Evolutionary conservation across 176 grass and related monocot species (phyloP).

Genomic region (Elymus sibiricus): DNA sequence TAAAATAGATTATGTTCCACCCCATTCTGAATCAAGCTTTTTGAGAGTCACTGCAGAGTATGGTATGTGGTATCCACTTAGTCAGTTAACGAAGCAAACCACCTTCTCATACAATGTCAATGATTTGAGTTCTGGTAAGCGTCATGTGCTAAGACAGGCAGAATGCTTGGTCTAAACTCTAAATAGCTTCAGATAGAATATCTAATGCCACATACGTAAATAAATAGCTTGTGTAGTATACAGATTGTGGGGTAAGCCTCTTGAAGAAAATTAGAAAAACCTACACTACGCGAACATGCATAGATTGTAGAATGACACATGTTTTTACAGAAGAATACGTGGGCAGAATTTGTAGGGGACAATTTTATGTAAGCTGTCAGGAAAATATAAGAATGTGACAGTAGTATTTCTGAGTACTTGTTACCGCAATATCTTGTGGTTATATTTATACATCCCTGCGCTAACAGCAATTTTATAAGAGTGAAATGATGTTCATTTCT

Average conservation of each 20-base stretch:
- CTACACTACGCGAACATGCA: not conserved
- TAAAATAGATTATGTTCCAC: not conserved
- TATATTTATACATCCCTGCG: not conserved
- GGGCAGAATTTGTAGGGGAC: not conserved
- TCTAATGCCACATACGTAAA: not conserved
- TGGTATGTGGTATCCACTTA: not conserved
- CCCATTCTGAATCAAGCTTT: not conserved
- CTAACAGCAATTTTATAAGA: not conserved
- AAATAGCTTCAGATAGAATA: not conserved
- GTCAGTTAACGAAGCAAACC: not conserved
- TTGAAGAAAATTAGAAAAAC: not conserved
- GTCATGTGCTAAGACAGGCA: not conserved
- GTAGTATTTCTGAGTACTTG: conserved; percentile 11
- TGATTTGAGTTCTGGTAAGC: conserved; percentile 10
- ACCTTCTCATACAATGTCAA: not conserved
- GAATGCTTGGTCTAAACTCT: conserved; percentile 10
- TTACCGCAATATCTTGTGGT: conserved; percentile 22
- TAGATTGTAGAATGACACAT: not conserved
- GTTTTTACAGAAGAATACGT: not conserved
- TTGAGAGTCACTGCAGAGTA: not conserved
- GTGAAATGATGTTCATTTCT: conserved; percentile 3
- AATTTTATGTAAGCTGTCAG: not conserved
- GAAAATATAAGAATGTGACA: not conserved
- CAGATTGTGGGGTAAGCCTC: not conserved
- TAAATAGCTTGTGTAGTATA: not conserved